Evolutionary conservation across 768 basidiomycete species (phyloP).

Genomic region (Collybia mongolica): DNA sequence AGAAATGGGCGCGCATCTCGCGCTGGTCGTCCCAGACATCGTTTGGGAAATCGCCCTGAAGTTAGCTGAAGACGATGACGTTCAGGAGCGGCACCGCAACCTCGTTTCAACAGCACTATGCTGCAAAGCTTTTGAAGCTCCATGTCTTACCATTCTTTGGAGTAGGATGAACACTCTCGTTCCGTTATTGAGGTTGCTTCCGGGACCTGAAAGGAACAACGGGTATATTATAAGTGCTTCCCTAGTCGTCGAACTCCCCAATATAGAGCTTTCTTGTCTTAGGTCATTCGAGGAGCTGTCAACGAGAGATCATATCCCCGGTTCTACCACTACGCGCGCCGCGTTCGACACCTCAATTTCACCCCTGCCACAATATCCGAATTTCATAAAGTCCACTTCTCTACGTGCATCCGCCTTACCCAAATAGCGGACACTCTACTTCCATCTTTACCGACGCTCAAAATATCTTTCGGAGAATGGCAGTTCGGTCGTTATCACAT

Average conservation of each 20-base stretch:
- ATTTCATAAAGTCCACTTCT: not conserved
- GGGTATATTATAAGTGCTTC: conserved; percentile 3
- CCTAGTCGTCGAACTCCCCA: not conserved
- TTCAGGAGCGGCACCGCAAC: not conserved
- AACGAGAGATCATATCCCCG: not conserved
- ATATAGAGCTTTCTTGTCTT: not conserved
- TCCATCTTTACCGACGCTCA: not conserved
- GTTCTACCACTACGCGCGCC: not conserved
- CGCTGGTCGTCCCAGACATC: too few species aligned
- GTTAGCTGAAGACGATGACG: not conserved
- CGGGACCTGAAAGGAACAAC: not conserved
- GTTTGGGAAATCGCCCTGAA: too few species aligned
- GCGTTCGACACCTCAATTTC: not conserved
- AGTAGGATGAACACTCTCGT: conserved; percentile 3
- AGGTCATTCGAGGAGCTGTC: conserved; percentile 2
- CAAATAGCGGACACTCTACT: not conserved
- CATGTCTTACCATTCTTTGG: conserved; percentile 10
- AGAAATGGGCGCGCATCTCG: too few species aligned
- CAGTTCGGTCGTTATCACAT: not conserved
- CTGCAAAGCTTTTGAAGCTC: conserved; percentile 8
- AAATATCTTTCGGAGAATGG: not conserved
- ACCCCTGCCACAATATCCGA: too few species aligned
- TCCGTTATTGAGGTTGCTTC: conserved; percentile 8
- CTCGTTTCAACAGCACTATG: conserved; percentile 4
- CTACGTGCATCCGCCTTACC: not conserved